These are phyloP conservation scores for Grigorovia jiainica DNA, from an alignment of 805 yeast genomes.

Conservation along the genomic window DNA sequence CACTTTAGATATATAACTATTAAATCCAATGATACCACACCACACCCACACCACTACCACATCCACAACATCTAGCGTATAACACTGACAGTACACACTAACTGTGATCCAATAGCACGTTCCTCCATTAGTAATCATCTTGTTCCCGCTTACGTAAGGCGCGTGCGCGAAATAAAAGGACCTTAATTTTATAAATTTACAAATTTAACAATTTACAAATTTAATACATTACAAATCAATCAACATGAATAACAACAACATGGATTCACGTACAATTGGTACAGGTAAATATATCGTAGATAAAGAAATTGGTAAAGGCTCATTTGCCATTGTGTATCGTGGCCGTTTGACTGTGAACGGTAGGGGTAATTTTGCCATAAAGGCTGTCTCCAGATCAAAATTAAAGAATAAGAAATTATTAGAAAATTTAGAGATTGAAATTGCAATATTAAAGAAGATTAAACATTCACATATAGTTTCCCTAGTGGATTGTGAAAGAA, in stretches of 20 bases:
- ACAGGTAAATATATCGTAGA: conserved; percentile 23
- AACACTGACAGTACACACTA: no score
- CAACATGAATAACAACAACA: conserved; percentile 4
- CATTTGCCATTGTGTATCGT: conserved; percentile 91
- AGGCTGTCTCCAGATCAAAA: conserved; percentile 74
- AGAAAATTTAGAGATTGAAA: conserved; percentile 88
- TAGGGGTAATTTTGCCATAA: conserved; percentile 66
- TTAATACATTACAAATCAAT: neutral
- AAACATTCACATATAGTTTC: conserved; percentile 91
- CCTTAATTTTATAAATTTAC: neutral
- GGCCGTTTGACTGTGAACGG: conserved; percentile 40
- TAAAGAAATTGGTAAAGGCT: conserved; percentile 83
- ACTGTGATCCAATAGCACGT: no score
- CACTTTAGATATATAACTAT: no score
- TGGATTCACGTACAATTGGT: neutral
- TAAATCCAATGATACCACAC: no score
- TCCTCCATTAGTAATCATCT: no score
- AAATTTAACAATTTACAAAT: neutral
- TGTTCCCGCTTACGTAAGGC: no score
- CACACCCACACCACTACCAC: no score
- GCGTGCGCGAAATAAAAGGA: no score
- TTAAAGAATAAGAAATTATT: conserved; percentile 77
- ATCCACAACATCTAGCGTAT: no score
- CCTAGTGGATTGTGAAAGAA: conserved; percentile 71
- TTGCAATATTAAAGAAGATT: conserved; percentile 75